Conservation (phyloP, 2,329 filamentous ascomycete genomes). For the Tolypocladium paradoxum region DNA sequence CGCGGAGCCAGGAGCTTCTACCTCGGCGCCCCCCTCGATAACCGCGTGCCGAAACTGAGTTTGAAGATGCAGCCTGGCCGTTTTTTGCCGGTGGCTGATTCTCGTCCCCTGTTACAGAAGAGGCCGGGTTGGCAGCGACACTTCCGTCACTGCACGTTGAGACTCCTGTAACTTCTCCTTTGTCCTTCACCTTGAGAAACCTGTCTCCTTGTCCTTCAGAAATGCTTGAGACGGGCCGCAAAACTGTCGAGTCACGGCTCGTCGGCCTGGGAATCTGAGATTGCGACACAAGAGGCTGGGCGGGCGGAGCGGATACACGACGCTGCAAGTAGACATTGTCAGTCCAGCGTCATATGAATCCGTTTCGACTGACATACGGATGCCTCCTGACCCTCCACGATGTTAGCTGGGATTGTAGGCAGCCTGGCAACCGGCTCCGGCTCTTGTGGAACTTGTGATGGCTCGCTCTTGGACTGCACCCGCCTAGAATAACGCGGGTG, state of each 20-base stretch:
- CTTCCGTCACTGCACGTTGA: background rate
- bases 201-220: conserved; percentile 1
- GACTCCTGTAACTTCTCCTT: background rate
- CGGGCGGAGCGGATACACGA: conserved; percentile 15
- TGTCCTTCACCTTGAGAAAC: background rate
- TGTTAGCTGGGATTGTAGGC: background rate
- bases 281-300: conserved; percentile 2
- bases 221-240: conserved; percentile 3
- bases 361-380: conserved; percentile 4
- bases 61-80: background rate
- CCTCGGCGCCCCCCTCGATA: conserved; percentile 15
- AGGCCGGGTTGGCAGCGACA: background rate
- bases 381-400: background rate
- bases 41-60: conserved; percentile 2
- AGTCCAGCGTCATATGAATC: background rate
- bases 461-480: conserved; percentile 37
- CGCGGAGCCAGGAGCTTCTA: conserved; percentile 13
- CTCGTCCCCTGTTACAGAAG: background rate
- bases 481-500: conserved; percentile 31
- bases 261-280: conserved; percentile 16
- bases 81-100: conserved; percentile 6
- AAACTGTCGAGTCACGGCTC: conserved; percentile 4
- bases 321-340: conserved; percentile 7
- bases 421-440: conserved; percentile 6
- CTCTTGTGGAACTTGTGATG: conserved; percentile 15